Base-by-base conservation (phyloP, 495 filamentous ascomycete species). In the Penicillium samsonianum region DNA sequence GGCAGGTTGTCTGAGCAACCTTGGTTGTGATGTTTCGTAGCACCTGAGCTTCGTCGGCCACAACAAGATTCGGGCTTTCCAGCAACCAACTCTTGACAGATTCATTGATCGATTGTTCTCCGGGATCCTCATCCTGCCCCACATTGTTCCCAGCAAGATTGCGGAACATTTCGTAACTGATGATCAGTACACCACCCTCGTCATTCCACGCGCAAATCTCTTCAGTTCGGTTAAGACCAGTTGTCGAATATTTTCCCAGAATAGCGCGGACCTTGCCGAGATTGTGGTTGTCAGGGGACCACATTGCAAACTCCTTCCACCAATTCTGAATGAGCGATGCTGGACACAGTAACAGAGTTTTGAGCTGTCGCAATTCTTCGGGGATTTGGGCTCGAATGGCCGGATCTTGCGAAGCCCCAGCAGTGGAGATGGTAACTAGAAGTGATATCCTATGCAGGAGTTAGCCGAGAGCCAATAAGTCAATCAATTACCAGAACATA, bases 31-130 rank as follows among this genome's bases (percentile, higher is more conserved):
- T 70, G 56, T 90, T 90, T 66, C 94, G 96, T 57, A 96, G 69
- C 23, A 68, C 77, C 62, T 98, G 92, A 0, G 92, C 92, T 67
- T 98, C 92, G 61, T 98, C 92, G 1, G 87, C 88, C 14, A 96
- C 72, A n/a, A 96, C 85, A 40, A 96, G 83, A 49, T 81, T 88
- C 0, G 91, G 86, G 0, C 77, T 71, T 22, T 83, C 59, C 0
- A 83, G 60, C n/a, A 93, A 69, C 38, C 80, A 73, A 6, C 78
- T 59, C 19, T 70, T 71, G 7, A 84, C 57, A 19, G 50, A 48
- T 3, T 63, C 47, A 55, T 55, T 5, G 55, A 8, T 62, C 40
- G 60, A 53, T 43, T 5, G 22, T 72, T 76, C 49, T 78, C 79
- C 5, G 60, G 14, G 16, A 84, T 63, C 5, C 4, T 26, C 9